phyloP scores from a whole-genome alignment of 2,329 filamentous ascomycete genomes.

The Colletotrichum noveboracense region DNA sequence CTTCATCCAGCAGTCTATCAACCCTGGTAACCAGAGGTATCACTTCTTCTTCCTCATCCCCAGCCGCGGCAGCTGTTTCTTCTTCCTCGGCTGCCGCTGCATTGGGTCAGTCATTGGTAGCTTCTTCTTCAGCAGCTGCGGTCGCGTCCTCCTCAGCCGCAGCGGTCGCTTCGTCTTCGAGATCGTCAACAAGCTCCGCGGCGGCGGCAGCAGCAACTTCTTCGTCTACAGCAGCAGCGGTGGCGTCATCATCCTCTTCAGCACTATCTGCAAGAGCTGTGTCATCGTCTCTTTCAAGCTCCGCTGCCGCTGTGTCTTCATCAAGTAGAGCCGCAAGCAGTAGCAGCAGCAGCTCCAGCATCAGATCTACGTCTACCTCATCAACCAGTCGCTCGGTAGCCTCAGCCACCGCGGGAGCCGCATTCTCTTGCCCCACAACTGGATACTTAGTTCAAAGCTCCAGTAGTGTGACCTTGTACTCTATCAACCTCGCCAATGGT shows the following conservation, averaged over 20 bases:
- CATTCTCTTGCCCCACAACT: slow-evolving; percentile 11
- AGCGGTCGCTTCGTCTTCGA: not conserved
- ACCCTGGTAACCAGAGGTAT: not conserved
- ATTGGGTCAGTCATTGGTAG: not conserved
- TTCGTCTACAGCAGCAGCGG: not conserved
- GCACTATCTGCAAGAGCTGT: not conserved
- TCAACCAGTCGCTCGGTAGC: not conserved
- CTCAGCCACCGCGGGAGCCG: not conserved
- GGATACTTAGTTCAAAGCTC: slow-evolving; percentile 22
- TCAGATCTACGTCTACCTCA: not conserved
- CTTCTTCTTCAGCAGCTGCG: not conserved
- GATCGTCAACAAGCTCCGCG: not conserved
- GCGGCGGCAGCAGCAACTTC: too few species aligned
- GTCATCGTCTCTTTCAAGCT: not conserved
- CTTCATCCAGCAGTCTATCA: not conserved
- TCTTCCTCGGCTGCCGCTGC: not conserved
- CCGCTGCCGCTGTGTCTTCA: not conserved
- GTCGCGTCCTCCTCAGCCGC: not conserved
- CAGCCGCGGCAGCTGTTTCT: not conserved
- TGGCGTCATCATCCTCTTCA: not conserved
- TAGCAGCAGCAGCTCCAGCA: not conserved
- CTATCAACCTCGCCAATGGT: slow-evolving; percentile 22
- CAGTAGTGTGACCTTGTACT: not conserved
- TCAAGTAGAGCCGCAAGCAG: not conserved
- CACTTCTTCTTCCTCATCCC: not conserved